phyloP scores from a whole-genome alignment of 805 yeast species.

The Priceomyces fermenticarens region DNA sequence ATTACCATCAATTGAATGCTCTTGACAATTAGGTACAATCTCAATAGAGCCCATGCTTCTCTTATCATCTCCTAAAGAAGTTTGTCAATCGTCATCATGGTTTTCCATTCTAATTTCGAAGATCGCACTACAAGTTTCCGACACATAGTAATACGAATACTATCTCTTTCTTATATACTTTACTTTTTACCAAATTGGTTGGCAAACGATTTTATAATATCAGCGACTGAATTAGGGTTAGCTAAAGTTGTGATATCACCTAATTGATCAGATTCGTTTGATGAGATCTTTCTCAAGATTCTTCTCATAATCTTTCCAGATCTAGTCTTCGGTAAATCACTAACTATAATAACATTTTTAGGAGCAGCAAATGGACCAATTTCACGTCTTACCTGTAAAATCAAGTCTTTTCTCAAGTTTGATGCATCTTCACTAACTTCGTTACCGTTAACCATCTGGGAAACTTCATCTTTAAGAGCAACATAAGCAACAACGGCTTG shows the following conservation, averaged over 20 bases:
- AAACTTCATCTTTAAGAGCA: constrained; percentile 56
- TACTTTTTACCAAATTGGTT: constrained; percentile 42
- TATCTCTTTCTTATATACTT: constrained; percentile 3
- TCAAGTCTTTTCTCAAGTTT: constrained; percentile 58
- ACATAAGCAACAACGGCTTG: constrained; percentile 85
- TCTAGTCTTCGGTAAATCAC: constrained; percentile 81
- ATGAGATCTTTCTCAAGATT: constrained; percentile 71
- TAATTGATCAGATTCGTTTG: constrained; percentile 75
- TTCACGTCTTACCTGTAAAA: constrained; percentile 70
- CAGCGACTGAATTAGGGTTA: constrained; percentile 70
- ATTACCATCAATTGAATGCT: constrained; percentile 36
- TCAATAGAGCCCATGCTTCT: constrained; percentile 12
- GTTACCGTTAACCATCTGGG: constrained; percentile 21
- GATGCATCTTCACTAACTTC: constrained; percentile 44
- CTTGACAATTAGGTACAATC: constrained; percentile 30
- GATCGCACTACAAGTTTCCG: background rate
- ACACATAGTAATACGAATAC: constrained; percentile 3
- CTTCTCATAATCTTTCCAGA: constrained; percentile 88
- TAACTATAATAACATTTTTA: constrained; percentile 65
- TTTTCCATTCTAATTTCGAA: background rate
- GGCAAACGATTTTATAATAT: constrained; percentile 49
- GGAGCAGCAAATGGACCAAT: constrained; percentile 90
- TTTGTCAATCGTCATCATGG: background rate
- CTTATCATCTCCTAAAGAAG: constrained; percentile 2
- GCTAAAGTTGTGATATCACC: constrained; percentile 79